phyloP scores from a whole-genome alignment of 768 basidiomycete species.

The Rhodotorula sphaerocarpa region DNA sequence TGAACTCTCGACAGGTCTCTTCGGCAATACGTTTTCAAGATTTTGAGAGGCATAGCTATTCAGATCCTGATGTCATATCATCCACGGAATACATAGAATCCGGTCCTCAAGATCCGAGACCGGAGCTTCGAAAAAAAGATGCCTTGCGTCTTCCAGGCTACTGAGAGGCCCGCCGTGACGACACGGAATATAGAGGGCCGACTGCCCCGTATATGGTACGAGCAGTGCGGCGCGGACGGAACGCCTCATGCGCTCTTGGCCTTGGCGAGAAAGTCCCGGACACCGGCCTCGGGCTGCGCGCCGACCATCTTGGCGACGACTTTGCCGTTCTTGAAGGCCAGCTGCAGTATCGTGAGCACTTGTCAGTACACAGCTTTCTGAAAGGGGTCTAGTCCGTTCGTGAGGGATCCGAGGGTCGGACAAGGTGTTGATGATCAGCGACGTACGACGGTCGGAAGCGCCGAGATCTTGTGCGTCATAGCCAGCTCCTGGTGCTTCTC shows the following conservation, averaged over 20 bases:
- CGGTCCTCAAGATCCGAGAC: too few relatives aligned
- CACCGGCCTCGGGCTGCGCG: conserved; percentile 10
- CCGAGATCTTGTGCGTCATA: conserved; percentile 19
- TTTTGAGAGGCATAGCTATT: too few relatives aligned
- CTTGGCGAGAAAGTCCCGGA: conserved; percentile 23
- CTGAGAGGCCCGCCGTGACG: background rate
- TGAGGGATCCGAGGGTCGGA: too few relatives aligned
- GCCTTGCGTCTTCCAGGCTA: background rate
- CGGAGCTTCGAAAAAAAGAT: background rate
- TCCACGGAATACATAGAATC: too few relatives aligned
- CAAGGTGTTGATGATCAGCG: too few relatives aligned
- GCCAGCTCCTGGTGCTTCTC: conserved; percentile 26
- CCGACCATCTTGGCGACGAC: conserved; percentile 27
- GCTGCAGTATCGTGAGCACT: background rate
- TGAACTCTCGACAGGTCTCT: too few relatives aligned
- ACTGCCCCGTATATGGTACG: background rate
- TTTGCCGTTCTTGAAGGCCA: conserved; percentile 30
- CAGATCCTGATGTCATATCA: too few relatives aligned
- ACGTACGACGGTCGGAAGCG: conserved; percentile 24
- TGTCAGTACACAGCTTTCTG: too few relatives aligned
- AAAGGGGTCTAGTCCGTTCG: too few relatives aligned
- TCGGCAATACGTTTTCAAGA: too few relatives aligned
- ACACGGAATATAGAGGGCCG: background rate
- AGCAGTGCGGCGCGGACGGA: background rate
- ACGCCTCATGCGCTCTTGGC: conserved; percentile 3